Percentiles rank a stretch among this genome's conserved stretches.
phyloP scores from a whole-genome alignment of 768 basidiomycete genomes.

The Leccinum broughii region DNA sequence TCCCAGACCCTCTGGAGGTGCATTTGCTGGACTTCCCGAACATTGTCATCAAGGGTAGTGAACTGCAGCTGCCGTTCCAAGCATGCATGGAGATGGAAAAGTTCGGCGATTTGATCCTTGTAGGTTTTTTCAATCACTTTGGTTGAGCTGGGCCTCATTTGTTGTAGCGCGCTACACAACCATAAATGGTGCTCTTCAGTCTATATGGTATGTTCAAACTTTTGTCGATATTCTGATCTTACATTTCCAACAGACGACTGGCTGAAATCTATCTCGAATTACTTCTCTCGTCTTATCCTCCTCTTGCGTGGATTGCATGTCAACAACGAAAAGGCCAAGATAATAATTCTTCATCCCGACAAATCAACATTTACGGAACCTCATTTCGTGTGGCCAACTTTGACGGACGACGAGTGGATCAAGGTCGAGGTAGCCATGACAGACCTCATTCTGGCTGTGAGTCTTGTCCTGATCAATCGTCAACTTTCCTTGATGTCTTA shows the following conservation, averaged over 20 bases:
- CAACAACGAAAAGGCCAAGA: constrained; percentile 99
- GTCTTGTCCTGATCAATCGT: constrained; percentile 22
- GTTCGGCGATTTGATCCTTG: constrained; percentile 95
- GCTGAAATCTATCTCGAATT: constrained; percentile 98
- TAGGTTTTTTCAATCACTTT: constrained; percentile 31
- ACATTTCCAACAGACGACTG: constrained; percentile 72
- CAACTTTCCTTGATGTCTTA: constrained; percentile 14
- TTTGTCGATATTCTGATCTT: constrained; percentile 5
- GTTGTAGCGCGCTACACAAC: constrained; percentile 86
- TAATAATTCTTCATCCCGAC: constrained; percentile 90
- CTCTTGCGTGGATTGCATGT: constrained; percentile 96
- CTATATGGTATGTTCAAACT: constrained; percentile 65
- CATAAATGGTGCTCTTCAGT: constrained; percentile 98
- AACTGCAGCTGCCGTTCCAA: constrained; percentile 98
- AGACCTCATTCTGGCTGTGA: constrained; percentile 86
- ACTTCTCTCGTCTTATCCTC: constrained; percentile 97
- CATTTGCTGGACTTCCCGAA: constrained; percentile 99
- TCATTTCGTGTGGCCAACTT: constrained; percentile 96
- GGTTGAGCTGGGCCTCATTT: background rate
- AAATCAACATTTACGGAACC: constrained; percentile 96
- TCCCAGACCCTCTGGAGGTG: constrained; percentile 87
- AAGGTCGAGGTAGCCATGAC: constrained; percentile 99
- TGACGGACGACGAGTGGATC: constrained; percentile 96
- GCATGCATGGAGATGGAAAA: constrained; percentile 99
- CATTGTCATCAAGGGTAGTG: constrained; percentile 99